Conservation (phyloP, 2,329 filamentous ascomycete species). For the Daldinia sp. region DNA sequence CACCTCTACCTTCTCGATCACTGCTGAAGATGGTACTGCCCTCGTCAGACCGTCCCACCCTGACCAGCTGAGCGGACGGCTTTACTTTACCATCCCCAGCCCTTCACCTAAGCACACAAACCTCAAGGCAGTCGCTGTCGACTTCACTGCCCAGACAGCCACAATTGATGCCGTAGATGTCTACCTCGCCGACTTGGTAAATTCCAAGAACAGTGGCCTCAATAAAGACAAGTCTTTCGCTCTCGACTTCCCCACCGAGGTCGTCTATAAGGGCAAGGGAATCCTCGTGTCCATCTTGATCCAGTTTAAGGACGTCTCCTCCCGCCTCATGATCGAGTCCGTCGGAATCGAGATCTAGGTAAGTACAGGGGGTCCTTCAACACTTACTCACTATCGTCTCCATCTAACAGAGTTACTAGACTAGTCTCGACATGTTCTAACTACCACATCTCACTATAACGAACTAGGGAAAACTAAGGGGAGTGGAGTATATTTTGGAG, state of each 20-base stretch:
- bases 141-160: constrained; percentile 1
- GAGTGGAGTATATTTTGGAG: neutral
- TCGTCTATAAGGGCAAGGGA: neutral
- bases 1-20: neutral
- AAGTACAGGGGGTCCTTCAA: neutral
- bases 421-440: neutral
- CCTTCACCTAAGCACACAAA: neutral
- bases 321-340: constrained; percentile 1
- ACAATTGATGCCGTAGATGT: neutral
- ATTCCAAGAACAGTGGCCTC: neutral
- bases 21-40: neutral
- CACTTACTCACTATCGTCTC: neutral
- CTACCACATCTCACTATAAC: too few species aligned
- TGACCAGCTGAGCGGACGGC: neutral
- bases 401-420: neutral
- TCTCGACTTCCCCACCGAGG: neutral
- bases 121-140: neutral
- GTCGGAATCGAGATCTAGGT: constrained; percentile 7
- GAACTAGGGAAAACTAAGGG: neutral
- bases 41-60: neutral
- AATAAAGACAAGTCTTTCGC: neutral
- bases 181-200: neutral
- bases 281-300: neutral
- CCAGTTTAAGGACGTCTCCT: neutral
- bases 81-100: constrained; percentile 10